Base-by-base conservation (phyloP, 441 rosid species). In the Adansonia grandidieri region DNA sequence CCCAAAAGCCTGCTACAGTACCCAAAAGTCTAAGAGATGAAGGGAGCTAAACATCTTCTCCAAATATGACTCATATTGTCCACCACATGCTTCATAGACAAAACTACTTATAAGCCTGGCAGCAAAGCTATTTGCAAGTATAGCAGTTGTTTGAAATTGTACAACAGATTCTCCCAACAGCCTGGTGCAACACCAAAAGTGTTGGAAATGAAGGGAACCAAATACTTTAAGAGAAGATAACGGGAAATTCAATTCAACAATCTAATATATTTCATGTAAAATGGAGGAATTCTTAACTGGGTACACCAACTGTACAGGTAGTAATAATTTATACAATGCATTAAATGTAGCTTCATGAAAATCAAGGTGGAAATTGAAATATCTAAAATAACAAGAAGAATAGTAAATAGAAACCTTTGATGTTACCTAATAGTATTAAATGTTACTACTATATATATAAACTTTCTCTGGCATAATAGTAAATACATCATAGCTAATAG, bases 321-420 rank as follows among this genome's bases (percentile, higher is more conserved):
- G 45, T 14, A 60, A 53, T 28, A 51, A 14, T 51, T 53, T 28
- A 28, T 48, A 70, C 72, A 67, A 67, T 28, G 22, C 74, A 28
- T 24, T 4, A 6, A 64, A 6, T 51, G 10, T 20, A 72, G 75
- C 20, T 72, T 58, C 53, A 42, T 57, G 76, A 56, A 17, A 73
- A 42, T 6, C 15, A 48, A 73, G 67, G 40, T 58, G 42, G 76
- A 58, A 58, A 58, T 20, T 73, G 20, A 7, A 58, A 57, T 20
- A 58, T 73, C 19, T 45, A 58, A 42, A 37, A 42, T 37, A 60
- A 73, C 42, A 58, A 73, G 11, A 70, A 70, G 58, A 70, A 71
- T 6, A 28, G 19, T 40, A 32, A 32, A 9, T 28, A 71, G 57
- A 69, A 69, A 47, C 57, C 73, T 48, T 47, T 19, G 6, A 13